Conservation (phyloP, 805 yeast genomes). For the Metschnikowia reukaufii region DNA sequence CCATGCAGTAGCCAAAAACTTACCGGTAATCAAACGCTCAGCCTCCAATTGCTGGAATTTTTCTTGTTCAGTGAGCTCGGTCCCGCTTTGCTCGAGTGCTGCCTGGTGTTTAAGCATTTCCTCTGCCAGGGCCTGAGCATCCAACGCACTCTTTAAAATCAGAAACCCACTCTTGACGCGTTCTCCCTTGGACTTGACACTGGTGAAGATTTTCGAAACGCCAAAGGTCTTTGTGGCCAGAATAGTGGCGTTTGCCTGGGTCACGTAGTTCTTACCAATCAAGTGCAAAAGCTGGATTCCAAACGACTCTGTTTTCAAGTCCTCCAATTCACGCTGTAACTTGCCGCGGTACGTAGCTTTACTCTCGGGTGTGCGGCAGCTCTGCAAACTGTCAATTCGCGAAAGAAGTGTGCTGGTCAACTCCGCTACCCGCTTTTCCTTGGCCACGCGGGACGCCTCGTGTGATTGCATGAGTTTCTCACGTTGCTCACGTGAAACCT, state of each 20-base stretch:
- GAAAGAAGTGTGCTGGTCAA: slow-evolving; percentile 49
- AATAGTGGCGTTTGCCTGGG: slow-evolving; percentile 71
- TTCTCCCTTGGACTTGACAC: slow-evolving; percentile 80
- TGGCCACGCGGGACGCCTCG: slow-evolving; percentile 52
- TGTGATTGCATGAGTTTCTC: slow-evolving; percentile 52
- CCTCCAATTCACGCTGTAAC: slow-evolving; percentile 64
- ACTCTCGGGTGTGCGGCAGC: slow-evolving; percentile 65
- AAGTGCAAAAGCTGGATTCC: slow-evolving; percentile 85
- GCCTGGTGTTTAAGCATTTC: slow-evolving; percentile 74
- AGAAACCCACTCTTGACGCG: slow-evolving; percentile 81
- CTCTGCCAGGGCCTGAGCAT: slow-evolving; percentile 73
- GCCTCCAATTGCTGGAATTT: slow-evolving; percentile 54
- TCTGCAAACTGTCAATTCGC: slow-evolving; percentile 49
- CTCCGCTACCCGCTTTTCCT: slow-evolving; percentile 49
- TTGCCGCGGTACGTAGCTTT: slow-evolving; percentile 53
- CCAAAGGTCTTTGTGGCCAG: slow-evolving; percentile 83
- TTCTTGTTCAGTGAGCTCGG: slow-evolving; percentile 35
- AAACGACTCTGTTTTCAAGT: slow-evolving; percentile 90
- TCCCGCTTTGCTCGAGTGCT: slow-evolving; percentile 33
- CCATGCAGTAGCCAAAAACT: slow-evolving; percentile 93
- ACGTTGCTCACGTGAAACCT: slow-evolving; percentile 39
- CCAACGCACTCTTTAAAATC: slow-evolving; percentile 79
- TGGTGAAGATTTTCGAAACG: slow-evolving; percentile 76
- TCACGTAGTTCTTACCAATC: slow-evolving; percentile 75
- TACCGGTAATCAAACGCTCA: slow-evolving; percentile 82